Evolutionary conservation across 768 basidiomycete species (phyloP).

Genomic region (Boletus vinaceobasis): DNA sequence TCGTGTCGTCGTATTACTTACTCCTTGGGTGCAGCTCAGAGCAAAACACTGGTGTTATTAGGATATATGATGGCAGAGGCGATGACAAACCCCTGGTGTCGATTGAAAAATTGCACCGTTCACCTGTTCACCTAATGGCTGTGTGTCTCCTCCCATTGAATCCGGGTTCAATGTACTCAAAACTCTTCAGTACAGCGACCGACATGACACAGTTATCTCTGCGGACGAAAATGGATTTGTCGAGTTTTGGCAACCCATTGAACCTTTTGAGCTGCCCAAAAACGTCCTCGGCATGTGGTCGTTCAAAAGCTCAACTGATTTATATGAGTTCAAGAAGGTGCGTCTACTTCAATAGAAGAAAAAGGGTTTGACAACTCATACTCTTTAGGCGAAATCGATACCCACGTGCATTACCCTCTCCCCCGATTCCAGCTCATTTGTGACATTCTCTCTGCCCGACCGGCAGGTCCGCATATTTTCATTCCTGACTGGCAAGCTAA

Average conservation of each 20-base stretch:
- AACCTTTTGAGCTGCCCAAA: constrained; percentile 84
- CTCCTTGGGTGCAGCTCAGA: constrained; percentile 62
- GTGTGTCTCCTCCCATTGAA: constrained; percentile 43
- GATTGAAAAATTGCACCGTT: constrained; percentile 75
- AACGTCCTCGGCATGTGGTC: constrained; percentile 80
- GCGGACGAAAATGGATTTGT: constrained; percentile 94
- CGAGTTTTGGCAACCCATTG: constrained; percentile 92
- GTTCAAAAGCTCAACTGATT: constrained; percentile 86
- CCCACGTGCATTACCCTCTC: constrained; percentile 92
- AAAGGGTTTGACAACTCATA: neutral
- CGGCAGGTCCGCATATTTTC: constrained; percentile 93
- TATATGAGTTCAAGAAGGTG: constrained; percentile 99
- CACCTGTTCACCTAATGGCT: constrained; percentile 87
- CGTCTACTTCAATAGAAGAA: constrained; percentile 2
- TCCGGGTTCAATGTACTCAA: neutral
- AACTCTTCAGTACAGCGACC: constrained; percentile 73
- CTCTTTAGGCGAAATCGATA: constrained; percentile 74
- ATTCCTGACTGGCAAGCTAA: constrained; percentile 85
- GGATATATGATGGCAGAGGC: constrained; percentile 91
- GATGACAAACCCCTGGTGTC: constrained; percentile 73
- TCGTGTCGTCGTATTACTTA: constrained; percentile 4
- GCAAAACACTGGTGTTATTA: constrained; percentile 64
- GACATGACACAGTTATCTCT: constrained; percentile 87
- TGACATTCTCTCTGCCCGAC: constrained; percentile 90
- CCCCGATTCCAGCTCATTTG: constrained; percentile 84